Conservation (phyloP, 2,329 filamentous ascomycete species). For the Pyricularia sp. region DNA sequence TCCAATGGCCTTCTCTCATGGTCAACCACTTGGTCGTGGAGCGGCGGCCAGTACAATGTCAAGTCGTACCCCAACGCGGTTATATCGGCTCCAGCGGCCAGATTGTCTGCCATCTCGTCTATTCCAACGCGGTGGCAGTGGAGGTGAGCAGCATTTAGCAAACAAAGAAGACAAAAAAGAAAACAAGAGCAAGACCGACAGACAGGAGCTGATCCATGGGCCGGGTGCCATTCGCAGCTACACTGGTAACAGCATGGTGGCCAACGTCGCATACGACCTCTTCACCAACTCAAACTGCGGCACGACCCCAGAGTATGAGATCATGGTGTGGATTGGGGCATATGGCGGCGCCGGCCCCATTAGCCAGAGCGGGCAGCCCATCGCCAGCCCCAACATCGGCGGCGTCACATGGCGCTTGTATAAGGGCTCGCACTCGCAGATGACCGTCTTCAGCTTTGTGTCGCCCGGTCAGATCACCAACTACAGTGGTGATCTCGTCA, state of each 20-base stretch:
- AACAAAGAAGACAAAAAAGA: too few species aligned
- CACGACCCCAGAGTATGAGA: conserved; percentile 41
- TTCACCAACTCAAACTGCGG: conserved; percentile 42
- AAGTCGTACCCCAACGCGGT: conserved; percentile 38
- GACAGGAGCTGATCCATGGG: neutral
- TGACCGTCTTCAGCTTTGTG: conserved; percentile 49
- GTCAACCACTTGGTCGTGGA: conserved; percentile 34
- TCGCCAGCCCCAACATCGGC: conserved; percentile 44
- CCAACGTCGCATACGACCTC: conserved; percentile 52
- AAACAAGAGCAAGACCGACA: neutral
- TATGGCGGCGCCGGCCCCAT: conserved; percentile 52
- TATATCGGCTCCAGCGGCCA: conserved; percentile 19
- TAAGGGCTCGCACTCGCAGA: conserved; percentile 49
- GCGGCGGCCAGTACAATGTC: conserved; percentile 27
- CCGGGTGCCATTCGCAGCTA: conserved; percentile 18
- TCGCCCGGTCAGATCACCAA: conserved; percentile 29
- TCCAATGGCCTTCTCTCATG: conserved; percentile 26
- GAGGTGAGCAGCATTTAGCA: conserved; percentile 17
- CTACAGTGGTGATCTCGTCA: conserved; percentile 47
- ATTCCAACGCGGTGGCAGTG: conserved; percentile 30
- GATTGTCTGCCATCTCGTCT: conserved; percentile 23
- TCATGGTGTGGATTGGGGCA: conserved; percentile 56
- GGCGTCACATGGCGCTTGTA: conserved; percentile 49
- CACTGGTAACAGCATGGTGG: conserved; percentile 26
- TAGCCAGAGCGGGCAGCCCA: conserved; percentile 36